These are phyloP conservation scores for Sporopachydermia lactativora DNA, from an alignment of 805 yeast species.

Conservation along the genomic window DNA sequence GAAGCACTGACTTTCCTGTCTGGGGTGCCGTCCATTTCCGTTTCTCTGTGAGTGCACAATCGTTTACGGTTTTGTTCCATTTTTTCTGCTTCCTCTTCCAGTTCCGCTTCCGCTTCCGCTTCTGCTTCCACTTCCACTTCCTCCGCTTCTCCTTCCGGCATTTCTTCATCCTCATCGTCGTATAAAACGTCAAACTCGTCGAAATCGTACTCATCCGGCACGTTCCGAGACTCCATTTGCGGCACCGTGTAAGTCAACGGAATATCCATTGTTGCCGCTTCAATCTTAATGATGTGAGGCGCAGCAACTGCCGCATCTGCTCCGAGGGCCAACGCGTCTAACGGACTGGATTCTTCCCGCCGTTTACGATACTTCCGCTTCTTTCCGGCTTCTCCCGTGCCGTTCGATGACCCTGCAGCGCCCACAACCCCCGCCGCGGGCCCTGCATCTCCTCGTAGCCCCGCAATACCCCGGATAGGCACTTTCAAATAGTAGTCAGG, in stretches of 20 bases:
- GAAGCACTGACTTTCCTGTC: slow-evolving; percentile 22
- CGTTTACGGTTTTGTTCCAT: slow-evolving; percentile 26
- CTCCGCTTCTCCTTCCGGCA: too few species aligned
- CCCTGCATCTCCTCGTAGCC: slow-evolving; percentile 3
- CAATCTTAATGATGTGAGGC: not conserved
- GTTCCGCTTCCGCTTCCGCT: slow-evolving; percentile 19
- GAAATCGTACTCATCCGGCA: slow-evolving; percentile 45
- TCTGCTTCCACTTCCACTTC: slow-evolving; percentile 16
- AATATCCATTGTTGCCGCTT: not conserved
- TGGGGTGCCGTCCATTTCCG: slow-evolving; percentile 12
- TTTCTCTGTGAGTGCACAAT: too few species aligned
- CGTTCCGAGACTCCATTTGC: slow-evolving; percentile 23
- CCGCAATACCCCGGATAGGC: slow-evolving; percentile 8
- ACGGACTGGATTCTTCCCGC: not conserved
- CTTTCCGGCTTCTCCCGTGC: slow-evolving; percentile 12
- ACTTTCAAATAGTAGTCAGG: slow-evolving; percentile 16
- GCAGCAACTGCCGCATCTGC: not conserved
- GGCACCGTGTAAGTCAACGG: not conserved
- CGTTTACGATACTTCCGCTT: not conserved
- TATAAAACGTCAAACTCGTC: slow-evolving; percentile 17
- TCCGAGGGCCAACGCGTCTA: not conserved
- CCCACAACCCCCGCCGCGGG: not conserved
- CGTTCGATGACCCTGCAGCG: too few species aligned
- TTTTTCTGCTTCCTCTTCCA: slow-evolving; percentile 21
- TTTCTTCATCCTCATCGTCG: slow-evolving; percentile 10